These are phyloP conservation scores for Esteya vermicola DNA, from an alignment of 2,329 filamentous ascomycete species.

Conservation along the genomic window DNA sequence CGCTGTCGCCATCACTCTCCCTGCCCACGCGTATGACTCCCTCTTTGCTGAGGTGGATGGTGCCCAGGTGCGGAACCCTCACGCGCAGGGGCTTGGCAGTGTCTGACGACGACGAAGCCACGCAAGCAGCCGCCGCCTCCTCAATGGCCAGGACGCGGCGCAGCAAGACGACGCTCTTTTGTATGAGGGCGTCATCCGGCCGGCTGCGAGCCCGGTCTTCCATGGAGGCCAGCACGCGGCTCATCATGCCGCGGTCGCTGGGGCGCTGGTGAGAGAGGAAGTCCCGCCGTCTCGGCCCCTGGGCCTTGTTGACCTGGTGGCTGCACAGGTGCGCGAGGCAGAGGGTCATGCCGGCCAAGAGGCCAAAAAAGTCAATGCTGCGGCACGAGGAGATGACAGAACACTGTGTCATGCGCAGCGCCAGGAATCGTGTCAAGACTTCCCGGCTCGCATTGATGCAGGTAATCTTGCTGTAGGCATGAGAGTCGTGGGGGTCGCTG, in stretches of 20 bases:
- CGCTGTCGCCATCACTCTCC: too few species aligned
- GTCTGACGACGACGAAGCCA: too few species aligned
- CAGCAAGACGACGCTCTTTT: conserved; percentile 19
- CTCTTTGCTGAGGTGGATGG: too few species aligned
- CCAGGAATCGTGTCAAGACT: conserved; percentile 22
- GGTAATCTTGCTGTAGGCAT: conserved; percentile 23
- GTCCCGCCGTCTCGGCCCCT: not conserved
- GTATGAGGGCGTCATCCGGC: conserved; percentile 13
- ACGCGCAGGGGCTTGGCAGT: too few species aligned
- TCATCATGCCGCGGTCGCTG: conserved; percentile 25
- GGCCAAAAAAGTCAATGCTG: conserved; percentile 25
- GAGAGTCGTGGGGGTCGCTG: conserved; percentile 12
- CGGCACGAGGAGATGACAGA: conserved; percentile 21
- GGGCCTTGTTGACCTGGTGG: not conserved
- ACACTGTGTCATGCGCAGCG: too few species aligned
- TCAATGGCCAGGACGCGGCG: conserved; percentile 24
- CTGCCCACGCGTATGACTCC: too few species aligned
- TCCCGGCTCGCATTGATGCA: conserved; percentile 26
- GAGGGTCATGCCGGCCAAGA: conserved; percentile 21
- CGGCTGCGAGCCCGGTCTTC: conserved; percentile 12
- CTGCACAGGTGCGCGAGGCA: conserved; percentile 24
- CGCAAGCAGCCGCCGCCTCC: too few species aligned
- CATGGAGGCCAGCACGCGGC: conserved; percentile 19
- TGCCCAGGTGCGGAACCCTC: too few species aligned
- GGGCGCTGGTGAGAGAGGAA: conserved; percentile 23